Evolutionary conservation across 768 basidiomycete species (phyloP), one percentile per base, ranked within the genome.

Genomic region (Calocybe indica): DNA sequence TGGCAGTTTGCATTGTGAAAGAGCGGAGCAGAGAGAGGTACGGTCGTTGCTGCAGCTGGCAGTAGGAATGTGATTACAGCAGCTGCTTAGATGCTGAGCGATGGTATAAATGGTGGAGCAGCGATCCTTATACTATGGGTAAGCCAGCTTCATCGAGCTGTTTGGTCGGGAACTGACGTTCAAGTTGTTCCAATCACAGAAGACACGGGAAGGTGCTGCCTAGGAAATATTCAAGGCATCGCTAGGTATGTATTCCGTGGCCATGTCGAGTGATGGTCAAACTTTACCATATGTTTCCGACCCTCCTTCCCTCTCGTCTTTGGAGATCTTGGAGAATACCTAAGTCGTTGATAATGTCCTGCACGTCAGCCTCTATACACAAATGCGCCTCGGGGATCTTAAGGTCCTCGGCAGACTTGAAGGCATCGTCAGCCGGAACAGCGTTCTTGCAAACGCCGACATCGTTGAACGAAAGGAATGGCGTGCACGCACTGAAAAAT

Each of bases 1-100:
- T 64, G 22, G 83, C 68, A 7, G 85, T 59, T 59, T 88, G 85
- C 87, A 90, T 89, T 22, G 22, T 22, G 22, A 22, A 22, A 22
- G 22, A 22, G 22, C 22, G 4, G 22, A 22, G 22, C 22, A 22
- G 22, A 22, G 22, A 22, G 22, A 22, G 22, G 22, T 22, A 22
- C 22, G 4, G 22, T 22, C 22, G 22, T 2, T 22, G 22, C 22
- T 22, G 22, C 22, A 22, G 22, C 22, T 22, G 22, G 22, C 22
- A 22, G 22, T 22, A 4, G 1, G 22, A 22, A 22, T 22, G 22
- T 22, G 22, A 22, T 22, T 22, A 22, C 22, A 22, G 22, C 22
- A 22, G 22, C 22, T 1, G 22, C 22, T 22, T 22, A 22, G 22
- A 22, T 4, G 22, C 22, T 4, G 22, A 22, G 22, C 22, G 4